These are phyloP conservation scores for Macrocystidia cucumis DNA, from an alignment of 1,284 basidiomycete genomes.

Conservation along the genomic window DNA sequence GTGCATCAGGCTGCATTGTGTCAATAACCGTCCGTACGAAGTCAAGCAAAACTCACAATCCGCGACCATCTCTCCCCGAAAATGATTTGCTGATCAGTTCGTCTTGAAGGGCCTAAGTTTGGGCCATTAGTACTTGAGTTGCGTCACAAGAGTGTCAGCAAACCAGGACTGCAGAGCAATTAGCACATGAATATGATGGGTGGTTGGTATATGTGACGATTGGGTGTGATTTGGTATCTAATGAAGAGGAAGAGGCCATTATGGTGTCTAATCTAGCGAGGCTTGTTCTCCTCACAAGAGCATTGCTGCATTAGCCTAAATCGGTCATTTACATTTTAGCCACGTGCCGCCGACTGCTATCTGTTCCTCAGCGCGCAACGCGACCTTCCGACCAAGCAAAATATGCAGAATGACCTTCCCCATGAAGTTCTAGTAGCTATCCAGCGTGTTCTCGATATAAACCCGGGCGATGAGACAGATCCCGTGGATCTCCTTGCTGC, in stretches of 20 bases:
- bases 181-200: conserved; percentile 55
- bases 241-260: conserved; percentile 12
- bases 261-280: too few species aligned
- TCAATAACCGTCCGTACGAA: neutral
- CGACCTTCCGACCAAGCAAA: neutral
- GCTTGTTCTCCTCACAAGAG: too few species aligned
- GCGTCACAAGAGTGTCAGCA: conserved; percentile 15
- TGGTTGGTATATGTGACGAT: conserved; percentile 47
- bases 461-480: conserved; percentile 35
- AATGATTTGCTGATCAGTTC: conserved; percentile 84
- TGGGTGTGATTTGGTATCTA: conserved; percentile 44
- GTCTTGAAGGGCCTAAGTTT: conserved; percentile 65
- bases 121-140: neutral
- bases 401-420: conserved; percentile 41
- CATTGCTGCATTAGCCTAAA: too few species aligned
- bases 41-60: conserved; percentile 47
- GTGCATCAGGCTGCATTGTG: conserved; percentile 56
- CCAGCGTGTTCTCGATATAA: conserved; percentile 55
- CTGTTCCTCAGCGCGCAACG: too few species aligned
- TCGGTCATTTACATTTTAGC: too few species aligned
- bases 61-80: conserved; percentile 77
- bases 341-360: too few species aligned
- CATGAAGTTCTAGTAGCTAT: conserved; percentile 62
- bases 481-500: conserved; percentile 50
- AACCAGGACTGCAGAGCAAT: conserved; percentile 62